These are phyloP conservation scores for Rosa lucieae DNA, from an alignment of 306 rosid species.

Conservation along the genomic window DNA sequence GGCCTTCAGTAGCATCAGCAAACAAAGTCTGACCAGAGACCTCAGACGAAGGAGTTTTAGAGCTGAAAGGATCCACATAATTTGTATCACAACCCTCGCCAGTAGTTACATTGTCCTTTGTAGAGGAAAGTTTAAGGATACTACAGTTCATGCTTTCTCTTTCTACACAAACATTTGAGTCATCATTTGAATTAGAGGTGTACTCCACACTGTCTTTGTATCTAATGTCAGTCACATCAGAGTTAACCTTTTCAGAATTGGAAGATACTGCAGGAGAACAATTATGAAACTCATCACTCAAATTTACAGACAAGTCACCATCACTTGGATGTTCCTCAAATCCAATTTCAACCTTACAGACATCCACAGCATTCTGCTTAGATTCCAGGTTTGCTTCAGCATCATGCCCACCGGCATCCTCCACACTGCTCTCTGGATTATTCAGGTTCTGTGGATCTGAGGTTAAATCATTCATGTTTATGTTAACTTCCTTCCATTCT, in stretches of 20 bases:
- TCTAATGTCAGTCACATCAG: constrained; percentile 31
- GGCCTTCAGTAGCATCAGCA: constrained; percentile 26
- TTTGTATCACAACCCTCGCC: constrained; percentile 32
- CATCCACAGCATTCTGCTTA: constrained; percentile 30
- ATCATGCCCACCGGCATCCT: constrained; percentile 22
- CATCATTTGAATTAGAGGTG: constrained; percentile 28
- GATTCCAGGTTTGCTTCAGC: constrained; percentile 38
- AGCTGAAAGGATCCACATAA: constrained; percentile 21
- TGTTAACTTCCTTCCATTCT: constrained; percentile 44
- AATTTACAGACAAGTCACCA: constrained; percentile 28
- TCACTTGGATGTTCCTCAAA: constrained; percentile 33
- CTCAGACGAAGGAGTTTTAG: constrained; percentile 34
- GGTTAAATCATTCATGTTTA: constrained; percentile 31
- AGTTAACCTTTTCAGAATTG: constrained; percentile 29
- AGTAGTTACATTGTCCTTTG: constrained; percentile 32
- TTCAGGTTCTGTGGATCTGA: constrained; percentile 35
- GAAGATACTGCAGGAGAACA: constrained; percentile 28
- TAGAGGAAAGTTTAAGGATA: constrained; percentile 18
- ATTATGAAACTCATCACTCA: constrained; percentile 27
- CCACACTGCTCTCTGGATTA: constrained; percentile 25
- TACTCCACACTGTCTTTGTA: constrained; percentile 40
- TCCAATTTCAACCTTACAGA: constrained; percentile 32
- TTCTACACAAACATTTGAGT: constrained; percentile 28
- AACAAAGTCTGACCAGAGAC: constrained; percentile 31
- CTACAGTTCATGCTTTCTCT: constrained; percentile 30